Evolutionary conservation across 345 rosid genomes (phyloP).

Genomic region (Eucalyptus urophylla): DNA sequence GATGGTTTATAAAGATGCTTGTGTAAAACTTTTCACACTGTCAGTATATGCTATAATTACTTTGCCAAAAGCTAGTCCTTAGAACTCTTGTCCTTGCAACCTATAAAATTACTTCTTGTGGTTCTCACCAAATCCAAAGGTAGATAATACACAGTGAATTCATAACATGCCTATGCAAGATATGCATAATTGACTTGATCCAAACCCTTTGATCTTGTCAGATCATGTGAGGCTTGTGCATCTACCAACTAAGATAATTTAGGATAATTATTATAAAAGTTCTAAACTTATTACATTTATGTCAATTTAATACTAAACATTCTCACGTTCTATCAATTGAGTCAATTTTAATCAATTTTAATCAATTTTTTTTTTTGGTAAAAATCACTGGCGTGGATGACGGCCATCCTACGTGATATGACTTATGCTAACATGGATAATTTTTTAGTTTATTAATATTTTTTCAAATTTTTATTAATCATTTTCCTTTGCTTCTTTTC

Average conservation of each 20-base stretch:
- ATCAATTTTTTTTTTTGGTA: too few species aligned
- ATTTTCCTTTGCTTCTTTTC: too few species aligned
- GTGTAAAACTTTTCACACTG: not conserved
- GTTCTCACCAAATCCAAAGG: not conserved
- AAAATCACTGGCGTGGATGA: too few species aligned
- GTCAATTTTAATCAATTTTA: too few species aligned
- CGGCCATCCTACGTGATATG: too few species aligned
- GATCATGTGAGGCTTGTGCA: not conserved
- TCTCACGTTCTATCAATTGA: too few species aligned
- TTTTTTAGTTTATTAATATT: too few species aligned
- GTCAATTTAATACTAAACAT: too few species aligned
- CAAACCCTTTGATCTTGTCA: not conserved
- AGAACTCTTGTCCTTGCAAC: not conserved
- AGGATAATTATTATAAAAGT: too few species aligned
- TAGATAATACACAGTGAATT: not conserved
- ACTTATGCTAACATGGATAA: too few species aligned
- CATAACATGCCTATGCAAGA: not conserved
- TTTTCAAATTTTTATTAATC: too few species aligned
- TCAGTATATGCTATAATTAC: not conserved
- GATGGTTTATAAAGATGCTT: not conserved
- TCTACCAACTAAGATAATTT: not conserved
- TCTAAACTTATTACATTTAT: too few species aligned
- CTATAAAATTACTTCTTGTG: not conserved
- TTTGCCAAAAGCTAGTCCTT: not conserved
- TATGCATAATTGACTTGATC: not conserved